Evolutionary conservation across 2,329 filamentous ascomycete species (phyloP).

Genomic region (Arthrobotrys musiformis): DNA sequence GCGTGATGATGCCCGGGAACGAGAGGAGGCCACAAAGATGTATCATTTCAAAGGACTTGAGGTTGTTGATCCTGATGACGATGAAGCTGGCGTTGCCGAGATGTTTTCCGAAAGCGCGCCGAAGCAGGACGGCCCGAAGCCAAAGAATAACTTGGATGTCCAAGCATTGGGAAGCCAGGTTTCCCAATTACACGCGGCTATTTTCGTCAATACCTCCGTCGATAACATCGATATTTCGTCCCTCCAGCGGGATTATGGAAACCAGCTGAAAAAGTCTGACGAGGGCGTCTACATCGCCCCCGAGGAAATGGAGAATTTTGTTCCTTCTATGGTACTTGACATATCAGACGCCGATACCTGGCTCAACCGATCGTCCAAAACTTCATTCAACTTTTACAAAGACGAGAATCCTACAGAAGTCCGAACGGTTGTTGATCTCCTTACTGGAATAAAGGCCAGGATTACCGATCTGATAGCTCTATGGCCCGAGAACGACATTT

Average conservation of each 20-base stretch:
- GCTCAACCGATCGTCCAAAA: conserved; percentile 18
- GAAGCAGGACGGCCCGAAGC: neutral
- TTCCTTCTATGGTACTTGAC: conserved; percentile 30
- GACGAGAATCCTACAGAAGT: conserved; percentile 81
- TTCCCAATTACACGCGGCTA: conserved; percentile 23
- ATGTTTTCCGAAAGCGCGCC: conserved; percentile 38
- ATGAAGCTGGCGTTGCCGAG: conserved; percentile 45
- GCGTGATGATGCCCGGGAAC: conserved; percentile 37
- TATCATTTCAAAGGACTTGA: conserved; percentile 54
- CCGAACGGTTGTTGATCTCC: conserved; percentile 76
- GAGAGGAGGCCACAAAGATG: conserved; percentile 49
- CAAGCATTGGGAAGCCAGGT: conserved; percentile 8
- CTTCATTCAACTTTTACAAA: conserved; percentile 85
- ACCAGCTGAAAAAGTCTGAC: conserved; percentile 7
- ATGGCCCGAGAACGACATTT: conserved; percentile 79
- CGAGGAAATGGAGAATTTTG: conserved; percentile 17
- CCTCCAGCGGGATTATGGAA: conserved; percentile 21
- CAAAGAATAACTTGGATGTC: conserved; percentile 19
- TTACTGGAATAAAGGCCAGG: conserved; percentile 75
- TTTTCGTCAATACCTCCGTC: conserved; percentile 2
- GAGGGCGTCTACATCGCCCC: conserved; percentile 4
- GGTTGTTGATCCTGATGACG: conserved; percentile 44
- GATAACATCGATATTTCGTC: conserved; percentile 13
- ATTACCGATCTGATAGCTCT: conserved; percentile 75
- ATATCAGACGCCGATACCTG: conserved; percentile 39